phyloP scores from a whole-genome alignment of 495 filamentous ascomycete species.

The Apodospora peruviana region DNA sequence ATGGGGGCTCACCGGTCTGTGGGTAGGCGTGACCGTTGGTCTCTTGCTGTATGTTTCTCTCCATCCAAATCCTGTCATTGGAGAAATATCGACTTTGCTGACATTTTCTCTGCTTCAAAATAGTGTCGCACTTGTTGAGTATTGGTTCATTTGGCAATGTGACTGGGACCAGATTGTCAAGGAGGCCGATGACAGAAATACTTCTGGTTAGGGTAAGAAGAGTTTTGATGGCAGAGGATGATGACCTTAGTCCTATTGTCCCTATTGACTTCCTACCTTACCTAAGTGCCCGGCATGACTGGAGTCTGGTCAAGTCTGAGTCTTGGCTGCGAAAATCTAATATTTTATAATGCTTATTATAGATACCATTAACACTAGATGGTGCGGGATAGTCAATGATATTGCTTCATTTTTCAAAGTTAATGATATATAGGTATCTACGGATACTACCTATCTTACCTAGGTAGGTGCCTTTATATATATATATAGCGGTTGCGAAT shows the following conservation, averaged over 20 bases:
- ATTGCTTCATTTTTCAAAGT: too few relatives aligned
- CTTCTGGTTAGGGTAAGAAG: slow-evolving; percentile 36
- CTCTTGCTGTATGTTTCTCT: slow-evolving; percentile 49
- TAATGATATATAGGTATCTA: too few relatives aligned
- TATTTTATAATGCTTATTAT: too few relatives aligned
- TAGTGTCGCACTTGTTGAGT: slow-evolving; percentile 60
- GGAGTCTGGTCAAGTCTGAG: too few relatives aligned
- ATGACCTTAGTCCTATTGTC: too few relatives aligned
- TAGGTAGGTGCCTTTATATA: too few relatives aligned
- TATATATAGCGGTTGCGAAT: too few relatives aligned
- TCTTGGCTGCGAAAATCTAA: too few relatives aligned
- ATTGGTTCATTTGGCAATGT: slow-evolving; percentile 56
- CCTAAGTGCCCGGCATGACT: too few relatives aligned
- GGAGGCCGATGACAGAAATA: slow-evolving; percentile 66
- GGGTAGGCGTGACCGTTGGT: slow-evolving; percentile 73
- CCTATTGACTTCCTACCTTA: too few relatives aligned
- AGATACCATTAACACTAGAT: not conserved
- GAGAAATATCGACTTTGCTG: not conserved
- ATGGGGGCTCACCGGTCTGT: slow-evolving; percentile 73
- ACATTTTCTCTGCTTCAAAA: not conserved
- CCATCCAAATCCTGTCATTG: not conserved
- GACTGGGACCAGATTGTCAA: slow-evolving; percentile 71
- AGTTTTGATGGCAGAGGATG: too few relatives aligned
- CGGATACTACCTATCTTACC: too few relatives aligned
- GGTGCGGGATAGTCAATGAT: not conserved